Conservation (phyloP, 306 rosid species). For the peach (Prunus persica) region Prunus_persica_NCBIv2 NC_034013.1:16958501-16959000, state of each 20-base stretch:
- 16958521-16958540: neutral
- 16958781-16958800: conserved; percentile 49
- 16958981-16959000: conserved; percentile 85
- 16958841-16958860: conserved; percentile 88
- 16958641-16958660: neutral
- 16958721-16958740: neutral
- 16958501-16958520: neutral
- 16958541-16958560: neutral
- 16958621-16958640: neutral
- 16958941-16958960: conserved; percentile 60
- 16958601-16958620: neutral
- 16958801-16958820: conserved; percentile 40
- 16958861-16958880: conserved; percentile 65
- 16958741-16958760: neutral
- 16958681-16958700: neutral
- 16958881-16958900: conserved; percentile 71
- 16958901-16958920: conserved; percentile 71
- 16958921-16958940: conserved; percentile 92
- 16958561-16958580: neutral
- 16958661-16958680: neutral
- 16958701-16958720: neutral
- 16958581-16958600: too few species aligned
- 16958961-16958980: conserved; percentile 59
- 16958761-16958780: neutral
- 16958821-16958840: conserved; percentile 61